A percentile compares a stretch with the other conserved stretches of the same genome.
Evolutionary conservation across 805 yeast species (phyloP).

Genomic region (Kodamaea restingae): DNA sequence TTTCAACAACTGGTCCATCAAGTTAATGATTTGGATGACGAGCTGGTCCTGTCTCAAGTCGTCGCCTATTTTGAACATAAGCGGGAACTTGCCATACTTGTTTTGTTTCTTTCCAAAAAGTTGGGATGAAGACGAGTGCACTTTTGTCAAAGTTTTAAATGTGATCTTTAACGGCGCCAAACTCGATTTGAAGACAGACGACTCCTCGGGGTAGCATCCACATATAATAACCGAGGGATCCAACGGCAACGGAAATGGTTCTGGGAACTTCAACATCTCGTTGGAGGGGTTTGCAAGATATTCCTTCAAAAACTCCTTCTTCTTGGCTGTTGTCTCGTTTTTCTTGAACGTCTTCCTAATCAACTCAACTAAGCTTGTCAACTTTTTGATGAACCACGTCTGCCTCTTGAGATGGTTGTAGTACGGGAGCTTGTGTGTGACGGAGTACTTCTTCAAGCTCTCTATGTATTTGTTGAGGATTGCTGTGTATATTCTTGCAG

Average conservation of each 20-base stretch:
- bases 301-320: conserved; percentile 64
- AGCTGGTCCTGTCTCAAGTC: conserved; percentile 95
- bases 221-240: conserved; percentile 74
- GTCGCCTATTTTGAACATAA: conserved; percentile 94
- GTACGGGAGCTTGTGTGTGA: conserved; percentile 25
- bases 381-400: conserved; percentile 60
- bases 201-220: conserved; percentile 76
- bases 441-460: conserved; percentile 26
- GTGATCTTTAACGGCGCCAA: conserved; percentile 83
- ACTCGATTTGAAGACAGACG: conserved; percentile 86
- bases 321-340: conserved; percentile 75
- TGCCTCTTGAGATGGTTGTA: conserved; percentile 51
- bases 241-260: conserved; percentile 69
- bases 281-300: conserved; percentile 46
- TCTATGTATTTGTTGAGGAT: conserved; percentile 42
- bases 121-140: conserved; percentile 22
- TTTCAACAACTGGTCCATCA: conserved; percentile 84
- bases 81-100: conserved; percentile 52
- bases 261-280: conserved; percentile 40
- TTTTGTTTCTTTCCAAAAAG: conserved; percentile 30
- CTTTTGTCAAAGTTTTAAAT: conserved; percentile 49
- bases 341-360: conserved; percentile 49
- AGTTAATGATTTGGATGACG: conserved; percentile 85
- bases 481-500: conserved; percentile 27
- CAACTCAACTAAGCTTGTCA: conserved; percentile 61